Evolutionary conservation across 768 basidiomycete species (phyloP).

Genomic region (Suillus luteus): DNA sequence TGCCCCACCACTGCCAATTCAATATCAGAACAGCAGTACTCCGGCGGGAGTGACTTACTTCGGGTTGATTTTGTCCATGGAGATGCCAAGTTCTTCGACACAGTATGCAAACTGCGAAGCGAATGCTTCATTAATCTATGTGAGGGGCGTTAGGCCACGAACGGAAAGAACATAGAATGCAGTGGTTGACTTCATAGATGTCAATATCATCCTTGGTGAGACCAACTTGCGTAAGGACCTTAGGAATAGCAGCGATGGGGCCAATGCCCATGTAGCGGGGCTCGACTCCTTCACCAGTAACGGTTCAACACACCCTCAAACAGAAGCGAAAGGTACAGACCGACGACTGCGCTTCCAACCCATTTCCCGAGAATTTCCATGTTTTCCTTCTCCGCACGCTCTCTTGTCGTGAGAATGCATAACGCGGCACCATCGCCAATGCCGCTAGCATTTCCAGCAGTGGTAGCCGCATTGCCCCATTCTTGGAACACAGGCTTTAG

Average conservation of each 20-base stretch:
- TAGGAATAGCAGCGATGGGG: slow-evolving; percentile 72
- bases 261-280: slow-evolving; percentile 80
- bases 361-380: slow-evolving; percentile 84
- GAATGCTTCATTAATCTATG: slow-evolving; percentile 86
- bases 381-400: slow-evolving; percentile 72
- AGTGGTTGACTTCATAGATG: slow-evolving; percentile 63
- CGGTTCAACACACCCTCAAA: slow-evolving; percentile 11
- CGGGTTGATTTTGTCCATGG: slow-evolving; percentile 82
- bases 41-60: slow-evolving; percentile 50
- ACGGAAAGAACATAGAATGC: neutral
- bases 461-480: slow-evolving; percentile 71
- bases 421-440: slow-evolving; percentile 93
- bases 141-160: slow-evolving; percentile 7
- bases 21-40: slow-evolving; percentile 7
- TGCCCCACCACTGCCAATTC: slow-evolving; percentile 66
- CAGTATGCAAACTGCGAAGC: slow-evolving; percentile 95
- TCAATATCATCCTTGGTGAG: slow-evolving; percentile 74
- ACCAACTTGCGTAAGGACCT: slow-evolving; percentile 60
- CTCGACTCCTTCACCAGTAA: slow-evolving; percentile 57
- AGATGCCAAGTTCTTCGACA: slow-evolving; percentile 75
- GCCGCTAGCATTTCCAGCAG: slow-evolving; percentile 85
- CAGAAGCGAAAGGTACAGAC: slow-evolving; percentile 39
- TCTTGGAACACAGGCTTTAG: slow-evolving; percentile 88
- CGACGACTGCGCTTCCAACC: slow-evolving; percentile 75
- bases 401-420: slow-evolving; percentile 79